Evolutionary conservation across 768 basidiomycete genomes (phyloP).

Genomic region (Amanita muscaria): DNA sequence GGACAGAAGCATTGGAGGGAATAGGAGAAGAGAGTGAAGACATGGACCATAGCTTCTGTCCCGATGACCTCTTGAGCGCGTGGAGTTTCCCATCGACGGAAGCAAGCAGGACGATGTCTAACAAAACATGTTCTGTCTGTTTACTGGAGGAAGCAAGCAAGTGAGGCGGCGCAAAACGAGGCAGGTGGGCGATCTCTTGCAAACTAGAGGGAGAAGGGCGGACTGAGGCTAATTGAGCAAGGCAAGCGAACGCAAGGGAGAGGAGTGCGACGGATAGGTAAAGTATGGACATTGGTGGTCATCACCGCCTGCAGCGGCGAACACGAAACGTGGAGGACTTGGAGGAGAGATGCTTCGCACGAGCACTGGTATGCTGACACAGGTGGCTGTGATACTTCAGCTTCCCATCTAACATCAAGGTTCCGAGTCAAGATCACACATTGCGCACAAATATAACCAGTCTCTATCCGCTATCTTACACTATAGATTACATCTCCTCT

Average conservation of each 20-base stretch:
- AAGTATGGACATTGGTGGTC: constrained; percentile 18
- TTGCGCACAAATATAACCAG: too few species aligned
- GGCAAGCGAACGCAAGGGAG: constrained; percentile 20
- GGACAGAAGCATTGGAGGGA: constrained; percentile 25
- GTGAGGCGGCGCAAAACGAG: constrained; percentile 15
- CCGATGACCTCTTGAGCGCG: constrained; percentile 83
- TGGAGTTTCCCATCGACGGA: constrained; percentile 94
- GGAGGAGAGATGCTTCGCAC: too few species aligned
- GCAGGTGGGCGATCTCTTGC: constrained; percentile 21
- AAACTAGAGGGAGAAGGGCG: constrained; percentile 13
- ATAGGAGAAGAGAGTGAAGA: constrained; percentile 41
- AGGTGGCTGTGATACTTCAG: constrained; percentile 1
- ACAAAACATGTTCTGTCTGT: constrained; percentile 46
- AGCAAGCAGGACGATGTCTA: constrained; percentile 83
- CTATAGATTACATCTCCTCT: too few species aligned
- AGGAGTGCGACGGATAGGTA: constrained; percentile 18
- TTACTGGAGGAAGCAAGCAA: constrained; percentile 14
- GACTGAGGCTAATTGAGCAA: constrained; percentile 25
- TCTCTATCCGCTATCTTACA: too few species aligned
- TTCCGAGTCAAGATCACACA: too few species aligned
- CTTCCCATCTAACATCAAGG: too few species aligned
- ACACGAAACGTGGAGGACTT: too few species aligned
- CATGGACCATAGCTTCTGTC: constrained; percentile 84
- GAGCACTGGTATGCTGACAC: too few species aligned
- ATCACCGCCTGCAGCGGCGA: background rate